phyloP scores from a whole-genome alignment of 805 yeast genomes.

The Blastobotrys parvus region DNA sequence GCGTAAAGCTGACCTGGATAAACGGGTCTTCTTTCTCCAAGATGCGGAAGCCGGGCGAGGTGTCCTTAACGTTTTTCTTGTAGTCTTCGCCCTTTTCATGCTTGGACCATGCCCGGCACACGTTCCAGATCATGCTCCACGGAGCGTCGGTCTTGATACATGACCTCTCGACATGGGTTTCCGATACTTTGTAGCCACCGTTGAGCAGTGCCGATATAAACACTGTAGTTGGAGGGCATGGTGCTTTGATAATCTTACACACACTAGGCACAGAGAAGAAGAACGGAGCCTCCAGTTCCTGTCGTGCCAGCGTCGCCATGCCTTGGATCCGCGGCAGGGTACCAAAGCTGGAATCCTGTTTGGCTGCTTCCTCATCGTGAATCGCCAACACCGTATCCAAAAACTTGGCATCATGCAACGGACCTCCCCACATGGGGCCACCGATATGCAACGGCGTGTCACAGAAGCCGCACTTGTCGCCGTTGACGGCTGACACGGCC shows the following conservation, averaged over 20 bases:
- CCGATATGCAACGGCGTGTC: slow-evolving; percentile 63
- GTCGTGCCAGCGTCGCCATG: slow-evolving; percentile 76
- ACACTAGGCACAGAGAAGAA: slow-evolving; percentile 75
- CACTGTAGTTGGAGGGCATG: slow-evolving; percentile 70
- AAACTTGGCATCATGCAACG: slow-evolving; percentile 62
- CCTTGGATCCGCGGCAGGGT: slow-evolving; percentile 84
- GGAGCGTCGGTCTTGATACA: slow-evolving; percentile 88
- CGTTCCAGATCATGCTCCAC: slow-evolving; percentile 66
- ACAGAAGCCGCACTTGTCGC: slow-evolving; percentile 61
- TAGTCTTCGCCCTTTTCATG: slow-evolving; percentile 14
- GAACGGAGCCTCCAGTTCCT: slow-evolving; percentile 67
- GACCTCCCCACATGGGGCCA: slow-evolving; percentile 96
- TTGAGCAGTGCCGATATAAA: slow-evolving; percentile 77
- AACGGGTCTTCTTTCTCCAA: slow-evolving; percentile 20
- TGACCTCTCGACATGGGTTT: slow-evolving; percentile 84
- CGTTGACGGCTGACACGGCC: slow-evolving; percentile 34
- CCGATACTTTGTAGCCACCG: slow-evolving; percentile 70
- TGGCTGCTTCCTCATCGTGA: slow-evolving; percentile 40
- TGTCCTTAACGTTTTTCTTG: slow-evolving; percentile 26
- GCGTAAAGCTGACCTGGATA: slow-evolving; percentile 43
- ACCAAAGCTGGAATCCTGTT: slow-evolving; percentile 40
- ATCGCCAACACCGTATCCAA: slow-evolving; percentile 53
- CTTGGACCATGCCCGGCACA: slow-evolving; percentile 54
- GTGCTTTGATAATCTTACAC: slow-evolving; percentile 67
- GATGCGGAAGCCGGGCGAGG: slow-evolving; percentile 27